Percentiles rank a stretch among this genome's conserved stretches.
Conservation (phyloP, 1,284 basidiomycete genomes). For the Leccinum pseudoinsigne region DNA sequence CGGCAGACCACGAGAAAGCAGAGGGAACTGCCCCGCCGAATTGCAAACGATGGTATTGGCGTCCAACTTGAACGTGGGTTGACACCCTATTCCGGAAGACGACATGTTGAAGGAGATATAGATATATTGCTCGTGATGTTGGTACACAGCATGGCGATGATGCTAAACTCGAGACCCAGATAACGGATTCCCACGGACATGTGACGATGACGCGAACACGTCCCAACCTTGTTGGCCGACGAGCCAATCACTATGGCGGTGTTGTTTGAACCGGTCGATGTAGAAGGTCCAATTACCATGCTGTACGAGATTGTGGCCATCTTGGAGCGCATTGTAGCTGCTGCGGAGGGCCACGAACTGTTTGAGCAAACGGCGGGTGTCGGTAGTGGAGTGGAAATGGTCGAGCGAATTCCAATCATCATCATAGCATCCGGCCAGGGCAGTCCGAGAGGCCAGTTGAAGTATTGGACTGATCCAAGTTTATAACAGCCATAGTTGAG, state of each 20-base stretch:
- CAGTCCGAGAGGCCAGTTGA: constrained; percentile 82
- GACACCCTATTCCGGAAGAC: constrained; percentile 61
- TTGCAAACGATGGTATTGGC: constrained; percentile 46
- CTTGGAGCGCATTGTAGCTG: constrained; percentile 73
- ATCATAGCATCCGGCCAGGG: constrained; percentile 70
- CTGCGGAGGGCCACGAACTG: constrained; percentile 73
- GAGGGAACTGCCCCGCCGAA: constrained; percentile 56
- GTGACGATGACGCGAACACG: too few species aligned
- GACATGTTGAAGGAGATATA: constrained; percentile 63
- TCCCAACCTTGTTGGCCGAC: constrained; percentile 44
- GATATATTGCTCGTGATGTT: constrained; percentile 52
- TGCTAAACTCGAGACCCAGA: constrained; percentile 68
- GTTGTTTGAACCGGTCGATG: constrained; percentile 81
- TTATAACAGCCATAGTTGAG: constrained; percentile 83
- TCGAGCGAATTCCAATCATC: constrained; percentile 90
- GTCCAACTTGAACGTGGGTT: constrained; percentile 46
- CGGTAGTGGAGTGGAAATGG: constrained; percentile 88
- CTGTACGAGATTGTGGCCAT: constrained; percentile 80
- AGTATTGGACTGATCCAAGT: constrained; percentile 88
- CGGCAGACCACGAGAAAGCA: constrained; percentile 67
- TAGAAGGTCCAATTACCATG: constrained; percentile 80
- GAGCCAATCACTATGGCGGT: constrained; percentile 79
- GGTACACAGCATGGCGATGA: constrained; percentile 67
- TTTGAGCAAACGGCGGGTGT: constrained; percentile 69
- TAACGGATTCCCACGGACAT: too few species aligned